Base-by-base conservation (phyloP, 768 basidiomycete genomes). In the Tremella fuciformis region DNA sequence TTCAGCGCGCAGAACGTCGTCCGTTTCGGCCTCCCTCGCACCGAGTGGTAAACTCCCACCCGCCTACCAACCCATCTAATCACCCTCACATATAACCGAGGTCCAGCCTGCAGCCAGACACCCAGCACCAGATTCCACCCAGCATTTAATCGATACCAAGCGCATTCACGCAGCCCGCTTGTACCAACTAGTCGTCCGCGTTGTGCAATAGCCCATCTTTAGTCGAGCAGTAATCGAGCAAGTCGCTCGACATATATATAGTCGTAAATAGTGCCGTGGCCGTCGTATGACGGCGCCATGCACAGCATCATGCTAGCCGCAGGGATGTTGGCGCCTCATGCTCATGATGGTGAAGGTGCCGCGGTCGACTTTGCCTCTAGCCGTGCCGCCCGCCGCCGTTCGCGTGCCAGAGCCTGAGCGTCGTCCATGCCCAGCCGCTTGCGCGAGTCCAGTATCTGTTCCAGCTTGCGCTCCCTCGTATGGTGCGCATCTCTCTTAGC, bases 1-100 rank as follows among this genome's bases (percentile, higher is more conserved):
- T 84, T 85, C 57, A 72, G 83, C 64, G 76, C 82, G 55, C 84
- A 85, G 73, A 82, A 82, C 44, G 82, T 83, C 57, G 58, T 73
- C 13, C 57, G 65, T 8, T 73, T 73, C 63, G 69, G 66, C 42
- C 59, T 73, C 13, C 69, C 71, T 40, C 57, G 64, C 2, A 44
- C 66, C n/a, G 71, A 69, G 50, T 73, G 68, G 71, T 70, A 44
- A 60, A 44, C 15, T 15, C 42, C 8, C 22, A 8, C 42, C 42
- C n/a, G 11, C 11, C 29, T 11, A 11, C 29, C 29, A 4, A 34
- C 29, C 29, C 11, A 6, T 6, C 11, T 11, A 11, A 34, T 34
- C 29, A 4, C 11, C 29, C 29, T 34, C 29, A 11, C 29, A 11
- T 34, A 34, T 34, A 34, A 34, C 11, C 29, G 29, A 6, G 11